Base-by-base conservation (phyloP, 345 rosid species). In the Lepidium africanum region DNA sequence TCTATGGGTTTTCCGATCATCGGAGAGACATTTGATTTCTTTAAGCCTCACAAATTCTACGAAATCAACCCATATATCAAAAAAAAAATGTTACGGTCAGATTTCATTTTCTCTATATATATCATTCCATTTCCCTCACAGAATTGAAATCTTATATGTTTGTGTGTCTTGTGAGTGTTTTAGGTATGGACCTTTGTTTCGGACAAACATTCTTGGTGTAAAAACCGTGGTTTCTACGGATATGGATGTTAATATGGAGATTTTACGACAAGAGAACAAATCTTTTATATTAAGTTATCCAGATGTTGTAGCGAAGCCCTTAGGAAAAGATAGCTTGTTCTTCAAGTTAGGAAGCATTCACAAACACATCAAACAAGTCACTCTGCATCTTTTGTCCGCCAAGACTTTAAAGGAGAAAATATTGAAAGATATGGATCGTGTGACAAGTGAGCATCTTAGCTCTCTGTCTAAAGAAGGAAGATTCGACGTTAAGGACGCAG, bases 251-350 rank as follows among this genome's bases (percentile, higher is more conserved):
- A 81, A 79, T 15, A 45, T 69, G 17, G 67, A 49, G 21, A 79
- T 82, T 23, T 65, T 84, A 41, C 78, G 72, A n/a, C 80, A 79
- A 58, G 87, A 86, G 69, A 81, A 81, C 65, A 72, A 72, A 46
- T 65, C 59, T 1, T 78, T 81, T 15, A 9, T 27, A 4, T 3
- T 75, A 7, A 69, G 77, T 67, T 79, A 67, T 37, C 66, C 75
- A 0, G 81, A 82, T 2, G 69, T 77, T 30, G 73, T 81, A 30
- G 48, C 0, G 3, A 57, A 76, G 19, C 59, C 79, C 38, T 6
- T 79, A 0, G 87, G 86, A 8, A 10, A 65, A 36, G 38, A 81
- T n/a, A 74, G 37, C 59, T 1, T 78, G 17, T 42, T 74, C 7
- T 37, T 35, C 2, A 23, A 68, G 8, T 46, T 56, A 36, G 87